A percentile compares a stretch with the other conserved stretches of the same genome.
Evolutionary conservation across 352 stramenopile species (phyloP).

Genomic region (Stephanocyclus meneghinianus): DNA sequence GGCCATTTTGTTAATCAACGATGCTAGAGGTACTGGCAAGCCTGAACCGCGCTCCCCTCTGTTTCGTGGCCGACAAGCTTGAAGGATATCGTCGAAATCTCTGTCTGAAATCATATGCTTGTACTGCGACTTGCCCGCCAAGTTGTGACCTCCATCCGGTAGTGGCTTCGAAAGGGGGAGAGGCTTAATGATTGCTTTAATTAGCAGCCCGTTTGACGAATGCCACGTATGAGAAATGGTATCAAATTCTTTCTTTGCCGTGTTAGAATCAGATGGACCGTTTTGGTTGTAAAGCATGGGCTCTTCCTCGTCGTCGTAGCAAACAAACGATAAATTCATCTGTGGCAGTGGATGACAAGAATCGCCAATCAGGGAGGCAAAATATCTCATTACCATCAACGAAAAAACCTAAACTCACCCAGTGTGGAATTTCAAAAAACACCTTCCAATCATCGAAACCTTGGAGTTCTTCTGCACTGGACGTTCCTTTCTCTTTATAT

Average conservation of each 20-base stretch:
- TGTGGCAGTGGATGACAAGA: neutral
- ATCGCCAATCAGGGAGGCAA: neutral
- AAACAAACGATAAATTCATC: conserved; percentile 80
- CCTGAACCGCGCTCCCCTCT: conserved; percentile 55
- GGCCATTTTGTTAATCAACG: conserved; percentile 38
- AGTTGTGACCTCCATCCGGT: conserved; percentile 11
- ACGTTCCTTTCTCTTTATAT: conserved; percentile 51
- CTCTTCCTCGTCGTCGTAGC: conserved; percentile 65
- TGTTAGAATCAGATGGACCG: conserved; percentile 16
- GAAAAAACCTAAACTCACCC: conserved; percentile 53
- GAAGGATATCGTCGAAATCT: conserved; percentile 81
- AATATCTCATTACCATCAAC: neutral
- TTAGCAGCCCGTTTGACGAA: conserved; percentile 55
- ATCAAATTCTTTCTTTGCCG: conserved; percentile 27
- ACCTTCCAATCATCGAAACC: conserved; percentile 70
- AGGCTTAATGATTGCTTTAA: conserved; percentile 9
- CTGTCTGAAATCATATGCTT: conserved; percentile 76
- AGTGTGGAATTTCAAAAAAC: conserved; percentile 92
- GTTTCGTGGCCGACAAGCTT: conserved; percentile 73
- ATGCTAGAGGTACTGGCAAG: conserved; percentile 38
- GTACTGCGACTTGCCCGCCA: conserved; percentile 50
- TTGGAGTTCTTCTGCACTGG: conserved; percentile 64
- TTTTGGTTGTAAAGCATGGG: conserved; percentile 54
- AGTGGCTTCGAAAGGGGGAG: conserved; percentile 29
- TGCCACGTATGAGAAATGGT: conserved; percentile 30